Evolutionary conservation across 805 yeast genomes (phyloP).

Genomic region (Brettanomyces anomalus): DNA sequence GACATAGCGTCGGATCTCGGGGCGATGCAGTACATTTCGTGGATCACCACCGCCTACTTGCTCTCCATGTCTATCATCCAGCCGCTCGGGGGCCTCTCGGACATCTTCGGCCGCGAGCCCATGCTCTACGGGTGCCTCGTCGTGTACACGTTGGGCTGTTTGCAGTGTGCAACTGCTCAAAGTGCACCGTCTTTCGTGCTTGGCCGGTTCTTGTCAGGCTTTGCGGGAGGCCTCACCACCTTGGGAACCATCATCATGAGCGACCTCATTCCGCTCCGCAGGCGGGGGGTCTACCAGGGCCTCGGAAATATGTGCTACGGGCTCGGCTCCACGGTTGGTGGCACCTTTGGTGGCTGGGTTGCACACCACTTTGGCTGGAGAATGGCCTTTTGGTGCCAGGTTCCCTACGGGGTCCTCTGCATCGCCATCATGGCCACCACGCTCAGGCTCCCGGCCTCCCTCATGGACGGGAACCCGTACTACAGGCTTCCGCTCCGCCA

Average conservation of each 20-base stretch:
- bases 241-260: constrained; percentile 69
- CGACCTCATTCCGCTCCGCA: constrained; percentile 72
- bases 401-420: constrained; percentile 37
- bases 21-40: constrained; percentile 54
- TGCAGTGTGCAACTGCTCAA: constrained; percentile 44
- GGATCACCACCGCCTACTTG: constrained; percentile 68
- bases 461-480: constrained; percentile 5
- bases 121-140: constrained; percentile 41
- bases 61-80: constrained; percentile 65
- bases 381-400: constrained; percentile 46
- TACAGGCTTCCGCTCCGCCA: constrained; percentile 28
- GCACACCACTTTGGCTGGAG: constrained; percentile 59
- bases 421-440: constrained; percentile 31
- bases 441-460: constrained; percentile 35
- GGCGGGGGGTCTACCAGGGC: constrained; percentile 82
- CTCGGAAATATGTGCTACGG: constrained; percentile 73
- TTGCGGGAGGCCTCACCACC: constrained; percentile 85
- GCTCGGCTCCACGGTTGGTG: constrained; percentile 70
- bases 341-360: constrained; percentile 51
- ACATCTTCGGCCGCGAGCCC: constrained; percentile 59
- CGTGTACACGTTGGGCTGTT: constrained; percentile 49
- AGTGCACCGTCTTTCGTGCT: constrained; percentile 38
- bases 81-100: constrained; percentile 65
- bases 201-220: constrained; percentile 69
- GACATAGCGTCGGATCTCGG: constrained; percentile 63